Base-by-base conservation (phyloP, 2,329 filamentous ascomycete genomes). In the Cordyceps fumosorosea region DNA sequence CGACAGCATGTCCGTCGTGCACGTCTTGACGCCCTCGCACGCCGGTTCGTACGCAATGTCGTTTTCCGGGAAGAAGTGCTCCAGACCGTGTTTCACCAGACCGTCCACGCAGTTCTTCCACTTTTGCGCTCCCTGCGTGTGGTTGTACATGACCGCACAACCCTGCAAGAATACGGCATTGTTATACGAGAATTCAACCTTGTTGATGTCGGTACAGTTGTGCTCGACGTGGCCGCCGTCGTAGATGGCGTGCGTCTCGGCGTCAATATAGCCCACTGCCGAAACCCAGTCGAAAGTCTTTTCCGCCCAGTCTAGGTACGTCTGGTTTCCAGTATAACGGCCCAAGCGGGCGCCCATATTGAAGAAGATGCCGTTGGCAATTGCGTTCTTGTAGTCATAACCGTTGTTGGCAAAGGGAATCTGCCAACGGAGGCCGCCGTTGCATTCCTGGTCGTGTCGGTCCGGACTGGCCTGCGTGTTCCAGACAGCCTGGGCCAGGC, bases 361-460 rank as follows among this genome's bases (percentile, higher is more conserved):
- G 76, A 87, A 87, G 72, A 86, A 85, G 68, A 81, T 82, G 51
- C 82, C 84, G 65, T 86, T 87, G 26, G 84, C 82, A 62, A 85
- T 81, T 63, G 76, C 78, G 73, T 87, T 87, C 72, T 87, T 95
- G 79, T 93, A 92, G 69, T 87, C 81, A 73, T 90, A 93, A 40
- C 90, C 90, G 52, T 80, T 81, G 71, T 93, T 91, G 67, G 88
- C 86, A 6, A 82, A 78, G 66, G 86, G 90, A 64, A 93, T 89
- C 76, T 93, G 90, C 89, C 89, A 91, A 67, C 88, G 81, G 65
- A 93, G 73, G 22, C 89, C 90, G 51, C 81, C 82, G 63, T 84
- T 85, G 20, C 78, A 80, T 0, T 73, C 74, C 0, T 76, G 73
- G 10, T 79, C 79, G 68, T 90, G 86, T 77, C 88, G 88, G 52